Evolutionary conservation across 163 green algal species (phyloP).

Genomic region (Trebouxia gelatinosa): DNA sequence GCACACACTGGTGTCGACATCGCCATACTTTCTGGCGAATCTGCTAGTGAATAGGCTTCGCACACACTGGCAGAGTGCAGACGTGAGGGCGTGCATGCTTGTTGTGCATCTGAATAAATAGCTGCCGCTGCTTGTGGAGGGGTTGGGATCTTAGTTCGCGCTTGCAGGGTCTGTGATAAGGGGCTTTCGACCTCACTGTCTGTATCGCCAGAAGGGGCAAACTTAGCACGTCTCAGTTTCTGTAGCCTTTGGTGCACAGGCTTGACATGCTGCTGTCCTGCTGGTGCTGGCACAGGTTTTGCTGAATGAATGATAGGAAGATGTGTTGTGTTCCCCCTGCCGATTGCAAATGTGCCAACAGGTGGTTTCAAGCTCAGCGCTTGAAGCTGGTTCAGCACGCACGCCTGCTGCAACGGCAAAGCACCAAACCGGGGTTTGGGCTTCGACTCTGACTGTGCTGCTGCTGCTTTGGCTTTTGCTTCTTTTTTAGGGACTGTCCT

Average conservation of each 20-base stretch:
- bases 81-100: background rate
- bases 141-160: background rate
- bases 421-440: no score
- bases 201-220: constrained; percentile 2
- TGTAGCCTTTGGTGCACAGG: background rate
- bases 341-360: no score
- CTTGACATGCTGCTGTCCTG: background rate
- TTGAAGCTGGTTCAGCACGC: constrained; percentile 9
- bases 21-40: constrained; percentile 6
- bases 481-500: no score
- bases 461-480: background rate
- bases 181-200: constrained; percentile 19
- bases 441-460: no score
- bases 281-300: background rate
- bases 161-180: background rate
- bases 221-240: background rate
- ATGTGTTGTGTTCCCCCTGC: background rate
- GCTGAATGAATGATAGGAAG: background rate
- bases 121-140: background rate
- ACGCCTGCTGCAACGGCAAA: background rate
- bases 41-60: background rate
- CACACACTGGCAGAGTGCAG: background rate
- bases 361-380: background rate
- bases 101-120: background rate
- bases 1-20: constrained; percentile 14